Conservation (phyloP, 257 asterid genomes). For the Rubia yunnanensis region DNA sequence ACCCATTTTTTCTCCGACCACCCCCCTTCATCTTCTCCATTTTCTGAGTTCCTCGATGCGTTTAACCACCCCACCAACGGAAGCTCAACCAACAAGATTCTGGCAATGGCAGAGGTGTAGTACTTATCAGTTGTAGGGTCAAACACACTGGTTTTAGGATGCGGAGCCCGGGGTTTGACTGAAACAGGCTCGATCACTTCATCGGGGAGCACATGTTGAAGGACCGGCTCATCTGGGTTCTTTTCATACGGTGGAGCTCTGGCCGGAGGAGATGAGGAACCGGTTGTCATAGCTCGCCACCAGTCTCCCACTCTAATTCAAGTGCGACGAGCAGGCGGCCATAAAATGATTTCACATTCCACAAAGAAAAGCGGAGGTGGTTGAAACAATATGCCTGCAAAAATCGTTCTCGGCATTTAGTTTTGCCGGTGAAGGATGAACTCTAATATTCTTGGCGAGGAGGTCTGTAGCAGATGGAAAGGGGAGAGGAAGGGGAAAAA, state of each 20-base stretch:
- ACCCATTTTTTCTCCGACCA: too few relatives aligned
- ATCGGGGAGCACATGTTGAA: conserved; percentile 45
- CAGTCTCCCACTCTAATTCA: conserved; percentile 3
- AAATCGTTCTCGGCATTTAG: background rate
- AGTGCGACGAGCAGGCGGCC: conserved; percentile 1
- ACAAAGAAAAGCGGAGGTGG: background rate
- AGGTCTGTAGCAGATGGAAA: too few relatives aligned
- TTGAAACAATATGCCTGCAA: background rate
- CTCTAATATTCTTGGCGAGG: background rate
- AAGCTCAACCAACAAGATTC: too few relatives aligned
- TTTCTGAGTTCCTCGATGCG: too few relatives aligned
- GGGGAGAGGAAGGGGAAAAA: too few relatives aligned
- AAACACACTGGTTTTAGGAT: conserved; percentile 80
- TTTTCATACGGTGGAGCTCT: conserved; percentile 29
- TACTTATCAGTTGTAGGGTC: conserved; percentile 50
- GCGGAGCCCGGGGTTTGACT: conserved; percentile 68
- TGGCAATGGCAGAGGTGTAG: conserved; percentile 1
- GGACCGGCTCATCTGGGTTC: conserved; percentile 60
- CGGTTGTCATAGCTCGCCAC: background rate
- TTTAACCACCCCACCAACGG: too few relatives aligned
- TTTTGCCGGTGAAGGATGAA: background rate
- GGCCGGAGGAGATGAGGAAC: background rate
- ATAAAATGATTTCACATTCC: background rate
- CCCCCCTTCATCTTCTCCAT: too few relatives aligned
- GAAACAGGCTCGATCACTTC: conserved; percentile 37